These are phyloP conservation scores for Aureobasidium lini DNA, from an alignment of 2,329 filamentous ascomycete species.

Conservation along the genomic window DNA sequence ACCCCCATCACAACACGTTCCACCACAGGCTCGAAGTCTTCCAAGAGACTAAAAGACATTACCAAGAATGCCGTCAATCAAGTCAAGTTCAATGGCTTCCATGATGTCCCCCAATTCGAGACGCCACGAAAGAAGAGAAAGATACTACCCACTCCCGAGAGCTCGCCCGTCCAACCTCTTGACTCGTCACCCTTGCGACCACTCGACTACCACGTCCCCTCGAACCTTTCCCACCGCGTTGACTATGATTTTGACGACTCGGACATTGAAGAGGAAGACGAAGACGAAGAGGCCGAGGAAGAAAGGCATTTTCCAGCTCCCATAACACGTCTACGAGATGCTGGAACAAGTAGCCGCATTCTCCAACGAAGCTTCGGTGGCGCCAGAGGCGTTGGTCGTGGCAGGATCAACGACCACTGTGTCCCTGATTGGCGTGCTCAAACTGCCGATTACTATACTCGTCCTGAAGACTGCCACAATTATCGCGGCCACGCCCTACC, in stretches of 20 bases:
- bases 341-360: conserved; percentile 30
- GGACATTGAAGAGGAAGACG: conserved; percentile 9
- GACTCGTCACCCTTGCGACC: conserved; percentile 15
- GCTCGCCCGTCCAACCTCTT: conserved; percentile 31
- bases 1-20: conserved; percentile 30
- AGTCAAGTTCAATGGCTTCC: conserved; percentile 12
- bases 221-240: not conserved
- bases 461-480: conserved; percentile 46
- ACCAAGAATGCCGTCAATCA: conserved; percentile 40
- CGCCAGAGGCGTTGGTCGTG: conserved; percentile 31
- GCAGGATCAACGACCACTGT: conserved; percentile 34
- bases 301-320: conserved; percentile 37
- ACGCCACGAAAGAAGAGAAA: conserved; percentile 34
- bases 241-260: conserved; percentile 3
- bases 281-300: conserved; percentile 21
- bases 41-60: conserved; percentile 43
- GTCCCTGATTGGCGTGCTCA: conserved; percentile 50
- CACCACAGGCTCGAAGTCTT: conserved; percentile 31
- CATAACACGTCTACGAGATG: conserved; percentile 31
- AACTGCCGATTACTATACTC: conserved; percentile 53
- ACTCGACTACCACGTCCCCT: not conserved
- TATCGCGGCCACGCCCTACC: conserved; percentile 48
- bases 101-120: conserved; percentile 21
- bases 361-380: conserved; percentile 42
- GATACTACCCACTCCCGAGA: conserved; percentile 36